phyloP scores from a whole-genome alignment of 192 early-diverging fungal genomes.

The Coemansia sp. region DNA sequence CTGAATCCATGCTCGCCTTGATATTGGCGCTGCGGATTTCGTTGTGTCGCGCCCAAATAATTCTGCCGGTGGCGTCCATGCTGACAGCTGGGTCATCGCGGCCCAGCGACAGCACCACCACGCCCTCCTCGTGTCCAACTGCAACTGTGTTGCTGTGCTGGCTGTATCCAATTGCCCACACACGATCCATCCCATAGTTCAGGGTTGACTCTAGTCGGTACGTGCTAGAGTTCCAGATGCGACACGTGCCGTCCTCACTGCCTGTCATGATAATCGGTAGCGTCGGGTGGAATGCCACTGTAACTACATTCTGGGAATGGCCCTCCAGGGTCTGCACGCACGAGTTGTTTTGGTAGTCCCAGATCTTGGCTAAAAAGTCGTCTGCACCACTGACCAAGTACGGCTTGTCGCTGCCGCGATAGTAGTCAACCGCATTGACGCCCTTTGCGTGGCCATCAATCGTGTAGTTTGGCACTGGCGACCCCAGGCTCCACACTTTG shows the following conservation, averaged over 20 bases:
- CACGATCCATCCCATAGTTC: slow-evolving; percentile 96
- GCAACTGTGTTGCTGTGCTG: slow-evolving; percentile 88
- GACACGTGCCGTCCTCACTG: slow-evolving; percentile 91
- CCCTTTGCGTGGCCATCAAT: slow-evolving; percentile 97
- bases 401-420: slow-evolving; percentile 96
- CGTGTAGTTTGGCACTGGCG: slow-evolving; percentile 91
- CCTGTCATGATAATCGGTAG: slow-evolving; percentile 95
- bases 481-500: slow-evolving; percentile 97
- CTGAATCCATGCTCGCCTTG: slow-evolving; percentile 79
- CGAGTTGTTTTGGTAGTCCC: slow-evolving; percentile 99
- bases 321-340: slow-evolving; percentile 99
- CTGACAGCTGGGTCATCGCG: slow-evolving; percentile 93
- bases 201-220: slow-evolving; percentile 95
- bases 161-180: slow-evolving; percentile 91
- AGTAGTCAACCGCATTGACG: slow-evolving; percentile 98
- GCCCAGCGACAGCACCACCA: slow-evolving; percentile 93
- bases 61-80: slow-evolving; percentile 96
- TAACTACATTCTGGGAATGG: slow-evolving; percentile 90
- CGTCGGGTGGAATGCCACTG: slow-evolving; percentile 91
- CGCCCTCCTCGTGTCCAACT: slow-evolving; percentile 95
- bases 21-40: slow-evolving; percentile 96
- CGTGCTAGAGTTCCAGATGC: slow-evolving; percentile 96
- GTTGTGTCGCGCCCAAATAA: slow-evolving; percentile 97
- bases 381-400: slow-evolving; percentile 95
- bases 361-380: slow-evolving; percentile 92